Base-by-base conservation (phyloP, 768 basidiomycete genomes). In the Lanmaoa rubissima region DNA sequence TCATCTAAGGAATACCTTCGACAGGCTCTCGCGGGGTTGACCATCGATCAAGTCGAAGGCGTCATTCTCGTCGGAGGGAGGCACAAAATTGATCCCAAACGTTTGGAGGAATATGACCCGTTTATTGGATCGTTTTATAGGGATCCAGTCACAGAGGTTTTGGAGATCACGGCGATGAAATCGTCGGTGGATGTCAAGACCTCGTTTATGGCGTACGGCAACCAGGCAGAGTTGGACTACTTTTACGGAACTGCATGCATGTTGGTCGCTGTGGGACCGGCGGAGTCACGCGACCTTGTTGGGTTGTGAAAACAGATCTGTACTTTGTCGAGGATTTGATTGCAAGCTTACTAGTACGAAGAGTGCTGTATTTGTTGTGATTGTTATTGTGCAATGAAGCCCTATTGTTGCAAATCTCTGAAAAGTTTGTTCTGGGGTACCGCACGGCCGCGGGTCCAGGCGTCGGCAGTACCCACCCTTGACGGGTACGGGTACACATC, bases 181-280 rank as follows among this genome's bases (percentile, higher is more conserved):
- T 63, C 54, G 1, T 56, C 61, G 1, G 40, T 62, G 16, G 13
- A 51, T 0, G 0, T 43, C 38, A 41, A 9, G 41, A 32, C 41
- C 13, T 1, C 51, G 3, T 38, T 51, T 14, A 42, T 56, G 48
- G 9, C 35, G 1, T 57, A 52, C n/a, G 57, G 57, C 0, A 57
- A 63, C 21, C 8, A 60, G 21, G 31, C 44, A 2, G 28, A 49
- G 7, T 12, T 60, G 50, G 40, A 14, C 0, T 61, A 10, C 43
- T 61, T 60, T 49, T 61, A 64, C 13, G 62, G 59, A 26, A 54
- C 51, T 26, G 62, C 57, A 6, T 64, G 55, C 49, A 55, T 64
- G 55, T 39, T 64, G 45, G 36, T 61, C 14, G 36, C 48, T 7
- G 40, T 61, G n/a, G 59, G 39, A 50, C 44, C 55, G 0, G 54